Evolutionary conservation across 2,329 filamentous ascomycete species (phyloP), one percentile per base, ranked within the genome.

Genomic region (Talaromyces pinophilus): DNA sequence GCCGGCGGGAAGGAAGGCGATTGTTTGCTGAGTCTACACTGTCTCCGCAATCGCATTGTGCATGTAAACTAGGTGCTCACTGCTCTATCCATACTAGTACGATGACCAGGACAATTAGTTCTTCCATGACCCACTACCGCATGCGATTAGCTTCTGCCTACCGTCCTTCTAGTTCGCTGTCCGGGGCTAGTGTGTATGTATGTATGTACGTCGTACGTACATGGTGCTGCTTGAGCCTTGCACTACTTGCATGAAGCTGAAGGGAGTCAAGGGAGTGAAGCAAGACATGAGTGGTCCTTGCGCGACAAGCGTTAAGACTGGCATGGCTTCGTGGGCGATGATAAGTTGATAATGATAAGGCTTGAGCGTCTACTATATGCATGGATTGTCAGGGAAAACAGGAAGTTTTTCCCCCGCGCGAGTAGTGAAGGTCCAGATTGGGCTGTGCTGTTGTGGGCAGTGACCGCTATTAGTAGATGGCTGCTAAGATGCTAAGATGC

Each of bases 241-340:
- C 38, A 60, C 57, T 46, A 40, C 57, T n/a, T 54, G 61, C 61
- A 63, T 54, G 48, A 54, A 64, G 62, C 62, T 64, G 62, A 64
- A 59, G 38, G 57, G 38, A 60, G 40, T 28, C 38, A 42, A 28
- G 19, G 57, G 25, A 60, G 35, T 60, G 38, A 19, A 5, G 38
- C 38, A 35, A 60, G 35, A 40, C 38, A 5, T 57, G 54, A 57
- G 61, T 63, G 48, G 48, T 38, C 52, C 28, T 25, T 42, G n/a
- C 38, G 50, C 22, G 62, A 63, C 62, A 57, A 46, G 35, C 61
- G 28, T 63, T 33, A 22, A 55, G 8, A 44, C 57, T 15, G 19
- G n/a, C 22, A 28, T 19, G 57, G 35, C 22, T 22, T 57, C 25
- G 30, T 59, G 55, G 33, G 33, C 25, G 28, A 33, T 54, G 25